These are phyloP conservation scores for Chamaecyparis obtusa DNA, from an alignment of 75 land plant genomes.

Conservation along the genomic window DNA sequence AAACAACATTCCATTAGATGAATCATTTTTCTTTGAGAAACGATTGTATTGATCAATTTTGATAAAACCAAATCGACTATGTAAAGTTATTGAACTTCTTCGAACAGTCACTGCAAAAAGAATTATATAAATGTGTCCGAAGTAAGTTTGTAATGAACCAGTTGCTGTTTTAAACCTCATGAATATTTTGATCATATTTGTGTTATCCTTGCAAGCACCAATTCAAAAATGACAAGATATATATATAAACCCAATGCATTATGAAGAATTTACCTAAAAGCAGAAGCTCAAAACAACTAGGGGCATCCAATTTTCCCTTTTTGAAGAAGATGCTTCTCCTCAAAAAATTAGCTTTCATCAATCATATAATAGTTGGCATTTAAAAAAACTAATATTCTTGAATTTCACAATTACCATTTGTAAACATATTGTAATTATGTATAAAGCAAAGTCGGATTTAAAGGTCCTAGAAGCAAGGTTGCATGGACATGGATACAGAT, in stretches of 20 bases:
- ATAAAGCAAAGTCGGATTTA: background rate
- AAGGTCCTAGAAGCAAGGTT: background rate
- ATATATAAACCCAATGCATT: background rate
- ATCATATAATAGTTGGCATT: background rate
- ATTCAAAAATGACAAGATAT: background rate
- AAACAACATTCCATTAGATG: background rate
- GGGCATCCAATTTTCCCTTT: background rate
- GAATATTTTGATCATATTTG: background rate
- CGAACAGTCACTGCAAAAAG: background rate
- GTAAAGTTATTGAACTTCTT: background rate
- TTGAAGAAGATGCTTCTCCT: background rate
- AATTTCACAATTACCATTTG: background rate
- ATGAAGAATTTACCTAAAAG: background rate
- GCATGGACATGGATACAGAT: too few species aligned
- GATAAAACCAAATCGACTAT: background rate
- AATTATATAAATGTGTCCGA: background rate
- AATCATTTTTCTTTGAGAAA: background rate
- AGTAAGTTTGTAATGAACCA: background rate
- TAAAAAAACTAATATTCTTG: background rate
- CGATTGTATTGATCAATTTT: background rate
- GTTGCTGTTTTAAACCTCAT: background rate
- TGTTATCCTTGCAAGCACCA: background rate
- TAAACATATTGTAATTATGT: background rate
- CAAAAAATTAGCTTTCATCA: background rate
- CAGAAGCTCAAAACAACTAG: background rate